phyloP scores from a whole-genome alignment of 2,329 filamentous ascomycete genomes.

The Epichloe aotearoae region DNA sequence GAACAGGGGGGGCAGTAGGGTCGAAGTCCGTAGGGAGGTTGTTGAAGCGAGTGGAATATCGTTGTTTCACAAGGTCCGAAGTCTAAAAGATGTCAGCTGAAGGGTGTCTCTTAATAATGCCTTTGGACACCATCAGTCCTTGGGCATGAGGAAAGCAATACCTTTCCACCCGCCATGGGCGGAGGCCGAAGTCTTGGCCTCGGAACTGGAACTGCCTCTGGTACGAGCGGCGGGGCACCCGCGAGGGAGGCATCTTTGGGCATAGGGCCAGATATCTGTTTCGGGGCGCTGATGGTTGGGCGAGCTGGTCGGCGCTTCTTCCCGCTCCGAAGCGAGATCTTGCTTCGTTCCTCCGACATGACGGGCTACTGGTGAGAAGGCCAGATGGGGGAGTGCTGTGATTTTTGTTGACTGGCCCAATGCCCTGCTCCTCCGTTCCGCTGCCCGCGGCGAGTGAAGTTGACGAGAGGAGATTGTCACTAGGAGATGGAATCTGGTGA shows the following conservation, averaged over 20 bases:
- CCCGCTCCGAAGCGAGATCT: constrained; percentile 49
- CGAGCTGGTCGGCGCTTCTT: constrained; percentile 34
- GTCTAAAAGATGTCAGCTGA: constrained; percentile 31
- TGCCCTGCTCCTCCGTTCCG: neutral
- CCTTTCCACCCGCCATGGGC: constrained; percentile 43
- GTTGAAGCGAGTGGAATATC: constrained; percentile 90
- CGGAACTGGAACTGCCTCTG: constrained; percentile 17
- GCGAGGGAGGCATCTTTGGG: constrained; percentile 32
- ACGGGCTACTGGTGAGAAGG: constrained; percentile 6
- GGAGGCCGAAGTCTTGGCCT: constrained; percentile 33
- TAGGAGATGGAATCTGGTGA: neutral
- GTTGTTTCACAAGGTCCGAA: constrained; percentile 77
- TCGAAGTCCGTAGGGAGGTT: constrained; percentile 58
- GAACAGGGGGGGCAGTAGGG: constrained; percentile 59
- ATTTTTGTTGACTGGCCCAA: neutral
- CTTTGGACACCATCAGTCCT: neutral
- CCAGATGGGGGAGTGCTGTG: neutral
- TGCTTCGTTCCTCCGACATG: constrained; percentile 51
- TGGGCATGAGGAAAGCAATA: constrained; percentile 13
- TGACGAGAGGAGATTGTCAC: neutral
- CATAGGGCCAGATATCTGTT: constrained; percentile 50
- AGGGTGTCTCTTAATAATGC: neutral
- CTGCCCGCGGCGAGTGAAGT: neutral
- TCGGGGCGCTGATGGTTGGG: constrained; percentile 48
- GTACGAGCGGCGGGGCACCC: constrained; percentile 11